Evolutionary conservation across 2,329 filamentous ascomycete species (phyloP).

Genomic region (Claviceps sp.): DNA sequence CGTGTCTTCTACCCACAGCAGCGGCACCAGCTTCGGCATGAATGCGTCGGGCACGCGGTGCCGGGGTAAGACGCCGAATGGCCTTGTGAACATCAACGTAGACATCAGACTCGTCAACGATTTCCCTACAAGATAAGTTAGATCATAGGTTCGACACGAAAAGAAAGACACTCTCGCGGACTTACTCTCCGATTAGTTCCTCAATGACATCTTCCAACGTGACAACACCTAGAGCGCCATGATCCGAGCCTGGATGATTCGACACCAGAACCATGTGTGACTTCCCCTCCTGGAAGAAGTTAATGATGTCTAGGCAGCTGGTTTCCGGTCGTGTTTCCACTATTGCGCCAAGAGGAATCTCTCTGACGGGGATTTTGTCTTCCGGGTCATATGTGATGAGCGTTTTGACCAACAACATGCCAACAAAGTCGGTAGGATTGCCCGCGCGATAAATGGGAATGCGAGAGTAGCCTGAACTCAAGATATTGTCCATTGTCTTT

Average conservation of each 20-base stretch:
- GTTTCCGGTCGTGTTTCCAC: conserved; percentile 92
- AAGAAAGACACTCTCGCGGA: conserved; percentile 12
- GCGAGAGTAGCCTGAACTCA: conserved; percentile 86
- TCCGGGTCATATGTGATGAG: conserved; percentile 97
- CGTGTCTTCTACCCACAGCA: conserved; percentile 18
- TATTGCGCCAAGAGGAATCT: conserved; percentile 85
- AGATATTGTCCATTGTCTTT: conserved; percentile 82
- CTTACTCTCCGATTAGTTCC: conserved; percentile 92
- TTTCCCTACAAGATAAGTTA: conserved; percentile 51
- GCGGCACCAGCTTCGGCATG: conserved; percentile 23
- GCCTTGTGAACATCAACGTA: conserved; percentile 98
- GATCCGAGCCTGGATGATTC: conserved; percentile 75
- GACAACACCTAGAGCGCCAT: conserved; percentile 83
- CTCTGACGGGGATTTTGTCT: conserved; percentile 71
- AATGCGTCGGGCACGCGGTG: conserved; percentile 56
- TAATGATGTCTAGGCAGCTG: conserved; percentile 95
- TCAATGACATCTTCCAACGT: conserved; percentile 97
- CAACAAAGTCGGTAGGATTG: conserved; percentile 78
- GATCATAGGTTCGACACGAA: not conserved
- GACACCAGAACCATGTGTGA: conserved; percentile 98
- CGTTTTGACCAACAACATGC: conserved; percentile 97
- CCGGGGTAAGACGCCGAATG: conserved; percentile 75
- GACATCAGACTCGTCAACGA: conserved; percentile 96
- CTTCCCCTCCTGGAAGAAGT: conserved; percentile 99
- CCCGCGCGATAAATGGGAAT: conserved; percentile 88